phyloP scores from a whole-genome alignment of 257 asterid genomes.

The Lycium barbarum region DNA sequence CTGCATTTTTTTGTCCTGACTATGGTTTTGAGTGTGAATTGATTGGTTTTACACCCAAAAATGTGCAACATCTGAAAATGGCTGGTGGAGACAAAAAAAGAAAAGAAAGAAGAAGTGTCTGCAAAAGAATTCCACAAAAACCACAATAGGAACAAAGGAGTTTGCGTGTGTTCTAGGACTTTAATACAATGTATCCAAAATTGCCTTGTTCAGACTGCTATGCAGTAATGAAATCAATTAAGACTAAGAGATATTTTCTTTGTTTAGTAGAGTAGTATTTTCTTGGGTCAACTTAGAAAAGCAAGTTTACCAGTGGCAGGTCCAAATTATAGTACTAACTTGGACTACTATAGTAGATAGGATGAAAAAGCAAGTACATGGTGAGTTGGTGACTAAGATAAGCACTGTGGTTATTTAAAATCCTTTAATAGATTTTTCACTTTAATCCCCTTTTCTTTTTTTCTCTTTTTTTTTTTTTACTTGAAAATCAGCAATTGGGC shows the following conservation, averaged over 20 bases:
- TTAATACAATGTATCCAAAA: neutral
- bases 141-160: neutral
- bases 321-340: neutral
- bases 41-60: neutral
- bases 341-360: neutral
- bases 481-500: too few relatives aligned
- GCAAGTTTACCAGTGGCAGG: neutral
- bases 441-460: too few relatives aligned
- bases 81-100: neutral
- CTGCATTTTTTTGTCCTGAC: neutral
- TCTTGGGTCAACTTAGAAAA: neutral
- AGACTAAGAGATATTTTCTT: neutral
- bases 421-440: too few relatives aligned
- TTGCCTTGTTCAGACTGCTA: neutral
- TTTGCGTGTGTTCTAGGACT: conserved; percentile 22
- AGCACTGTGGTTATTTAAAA: neutral
- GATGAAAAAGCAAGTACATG: neutral
- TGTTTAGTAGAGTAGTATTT: neutral
- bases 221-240: neutral
- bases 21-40: conserved; percentile 20
- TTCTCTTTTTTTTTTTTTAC: too few relatives aligned
- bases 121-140: conserved; percentile 9
- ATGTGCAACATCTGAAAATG: neutral
- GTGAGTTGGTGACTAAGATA: neutral
- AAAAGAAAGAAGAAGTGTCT: neutral